Evolutionary conservation across 768 basidiomycete genomes (phyloP).

Genomic region (Serendipita sp.): DNA sequence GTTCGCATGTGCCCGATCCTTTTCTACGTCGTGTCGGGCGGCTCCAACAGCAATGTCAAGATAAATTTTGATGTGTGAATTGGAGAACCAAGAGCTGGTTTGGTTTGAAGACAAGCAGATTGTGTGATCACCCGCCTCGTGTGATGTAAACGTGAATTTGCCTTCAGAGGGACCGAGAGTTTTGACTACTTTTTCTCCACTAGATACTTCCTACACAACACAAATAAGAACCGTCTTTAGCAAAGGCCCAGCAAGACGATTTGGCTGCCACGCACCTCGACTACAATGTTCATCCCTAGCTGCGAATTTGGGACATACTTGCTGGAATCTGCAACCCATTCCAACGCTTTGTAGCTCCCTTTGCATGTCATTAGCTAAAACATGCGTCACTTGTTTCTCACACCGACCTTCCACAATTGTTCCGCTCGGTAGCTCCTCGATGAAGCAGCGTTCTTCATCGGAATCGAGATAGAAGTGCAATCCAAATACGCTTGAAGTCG

Average conservation of each 20-base stretch:
- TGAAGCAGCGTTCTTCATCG: constrained; percentile 85
- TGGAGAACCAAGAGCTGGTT: constrained; percentile 66
- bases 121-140: constrained; percentile 91
- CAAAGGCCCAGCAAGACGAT: background rate
- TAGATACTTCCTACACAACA: constrained; percentile 61
- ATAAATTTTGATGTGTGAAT: constrained; percentile 83
- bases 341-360: constrained; percentile 83
- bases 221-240: background rate
- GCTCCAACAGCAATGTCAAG: constrained; percentile 87
- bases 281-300: constrained; percentile 80
- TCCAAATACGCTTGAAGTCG: constrained; percentile 35
- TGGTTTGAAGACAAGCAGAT: constrained; percentile 87
- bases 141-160: constrained; percentile 93
- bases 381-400: background rate
- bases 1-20: constrained; percentile 73
- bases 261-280: constrained; percentile 45
- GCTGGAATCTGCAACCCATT: constrained; percentile 69
- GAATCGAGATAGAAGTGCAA: constrained; percentile 96
- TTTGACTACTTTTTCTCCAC: constrained; percentile 64
- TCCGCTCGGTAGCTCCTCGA: constrained; percentile 88
- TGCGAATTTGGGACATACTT: constrained; percentile 54
- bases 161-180: constrained; percentile 85
- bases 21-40: constrained; percentile 71
- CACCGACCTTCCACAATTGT: constrained; percentile 83
- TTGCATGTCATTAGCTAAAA: background rate